Evolutionary conservation across 2,329 filamentous ascomycete genomes (phyloP).

Genomic region (Epichloe elymi): DNA sequence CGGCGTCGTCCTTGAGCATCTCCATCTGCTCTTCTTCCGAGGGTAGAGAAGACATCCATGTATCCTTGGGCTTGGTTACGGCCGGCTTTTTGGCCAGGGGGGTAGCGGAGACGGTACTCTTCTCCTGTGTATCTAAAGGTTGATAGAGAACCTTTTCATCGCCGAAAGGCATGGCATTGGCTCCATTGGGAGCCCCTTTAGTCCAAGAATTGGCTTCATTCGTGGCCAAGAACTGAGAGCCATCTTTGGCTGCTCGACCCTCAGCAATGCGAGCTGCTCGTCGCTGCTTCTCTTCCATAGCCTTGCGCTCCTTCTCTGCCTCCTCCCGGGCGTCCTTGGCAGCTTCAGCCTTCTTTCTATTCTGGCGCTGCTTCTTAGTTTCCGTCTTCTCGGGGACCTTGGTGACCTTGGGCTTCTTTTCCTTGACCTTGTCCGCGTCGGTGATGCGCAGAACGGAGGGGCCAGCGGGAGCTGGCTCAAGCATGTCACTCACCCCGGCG

Average conservation of each 20-base stretch:
- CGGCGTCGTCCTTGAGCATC: constrained; percentile 35
- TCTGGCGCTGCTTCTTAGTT: constrained; percentile 92
- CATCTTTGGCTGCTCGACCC: constrained; percentile 72
- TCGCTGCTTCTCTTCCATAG: constrained; percentile 68
- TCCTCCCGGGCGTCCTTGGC: constrained; percentile 63
- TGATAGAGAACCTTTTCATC: constrained; percentile 24
- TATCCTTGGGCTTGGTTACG: constrained; percentile 20
- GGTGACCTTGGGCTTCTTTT: constrained; percentile 48
- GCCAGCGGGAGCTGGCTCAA: constrained; percentile 55
- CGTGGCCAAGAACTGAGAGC: constrained; percentile 43
- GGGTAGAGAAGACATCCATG: constrained; percentile 38
- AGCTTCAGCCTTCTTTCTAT: constrained; percentile 75
- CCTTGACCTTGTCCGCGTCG: constrained; percentile 47
- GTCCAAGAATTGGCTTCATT: constrained; percentile 32
- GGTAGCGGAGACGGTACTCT: constrained; percentile 13
- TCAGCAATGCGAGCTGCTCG: constrained; percentile 70
- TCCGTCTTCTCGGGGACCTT: constrained; percentile 56
- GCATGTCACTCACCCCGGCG: constrained; percentile 79
- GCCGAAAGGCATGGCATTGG: constrained; percentile 18
- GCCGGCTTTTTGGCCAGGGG: constrained; percentile 20
- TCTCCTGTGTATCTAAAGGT: constrained; percentile 46
- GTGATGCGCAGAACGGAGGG: constrained; percentile 71
- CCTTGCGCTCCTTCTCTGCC: constrained; percentile 65
- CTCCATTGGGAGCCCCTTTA: constrained; percentile 21
- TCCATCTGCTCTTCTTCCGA: constrained; percentile 52